These are phyloP conservation scores for Malania oleifera DNA, from an alignment of 164 flowering plant species.

Conservation along the genomic window DNA sequence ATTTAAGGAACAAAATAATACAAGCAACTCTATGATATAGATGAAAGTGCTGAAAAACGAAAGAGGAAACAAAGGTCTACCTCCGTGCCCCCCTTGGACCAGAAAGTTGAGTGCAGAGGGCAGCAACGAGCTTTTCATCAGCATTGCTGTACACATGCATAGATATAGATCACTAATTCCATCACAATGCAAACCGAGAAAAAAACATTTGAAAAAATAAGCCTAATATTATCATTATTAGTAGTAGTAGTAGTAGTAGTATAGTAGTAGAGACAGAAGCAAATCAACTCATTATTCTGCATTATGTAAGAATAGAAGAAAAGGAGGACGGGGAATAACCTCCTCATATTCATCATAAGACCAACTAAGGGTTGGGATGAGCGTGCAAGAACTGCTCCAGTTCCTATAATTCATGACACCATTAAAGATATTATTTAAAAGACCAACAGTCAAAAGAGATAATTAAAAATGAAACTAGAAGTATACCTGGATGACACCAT, in stretches of 20 bases:
- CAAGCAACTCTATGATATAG: not conserved
- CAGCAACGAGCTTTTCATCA: slow-evolving; percentile 97
- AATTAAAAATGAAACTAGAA: not conserved
- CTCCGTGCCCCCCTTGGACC: slow-evolving; percentile 41
- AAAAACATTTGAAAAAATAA: no score
- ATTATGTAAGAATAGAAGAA: no score
- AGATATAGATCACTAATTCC: slow-evolving; percentile 6
- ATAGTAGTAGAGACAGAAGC: no score
- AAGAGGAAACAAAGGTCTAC: slow-evolving; percentile 23
- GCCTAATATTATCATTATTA: no score
- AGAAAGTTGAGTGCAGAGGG: slow-evolving; percentile 60
- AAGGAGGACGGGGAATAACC: no score
- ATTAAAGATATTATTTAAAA: slow-evolving; percentile 7
- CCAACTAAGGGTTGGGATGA: slow-evolving; percentile 99
- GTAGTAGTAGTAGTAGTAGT: no score
- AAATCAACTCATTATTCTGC: no score
- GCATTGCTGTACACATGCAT: slow-evolving; percentile 51
- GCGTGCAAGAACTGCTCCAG: slow-evolving; percentile 97
- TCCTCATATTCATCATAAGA: slow-evolving; percentile 95
- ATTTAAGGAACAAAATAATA: not conserved
- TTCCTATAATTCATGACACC: slow-evolving; percentile 32
- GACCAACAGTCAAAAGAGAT: slow-evolving; percentile 2
- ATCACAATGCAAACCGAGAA: not conserved
- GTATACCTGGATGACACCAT: slow-evolving; percentile 86
- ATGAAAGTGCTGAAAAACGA: not conserved